These are phyloP conservation scores for Eimeria falciformis DNA, from an alignment of 169 alveolate species.

Conservation along the genomic window DNA sequence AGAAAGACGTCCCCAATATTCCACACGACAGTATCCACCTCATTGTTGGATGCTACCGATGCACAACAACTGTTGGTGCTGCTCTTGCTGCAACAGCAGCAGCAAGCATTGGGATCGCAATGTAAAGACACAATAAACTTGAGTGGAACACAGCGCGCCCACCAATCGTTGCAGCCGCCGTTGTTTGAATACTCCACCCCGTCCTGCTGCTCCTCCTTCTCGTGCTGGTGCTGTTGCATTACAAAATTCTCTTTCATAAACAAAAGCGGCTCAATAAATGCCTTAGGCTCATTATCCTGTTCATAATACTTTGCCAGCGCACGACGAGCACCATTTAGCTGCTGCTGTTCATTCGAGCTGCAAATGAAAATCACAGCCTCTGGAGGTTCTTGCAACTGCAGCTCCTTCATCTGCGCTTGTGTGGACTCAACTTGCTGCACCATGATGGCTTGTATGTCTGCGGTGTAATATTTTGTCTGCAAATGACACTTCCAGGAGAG, in stretches of 20 bases:
- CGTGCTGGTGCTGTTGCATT: not conserved
- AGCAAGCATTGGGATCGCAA: not conserved
- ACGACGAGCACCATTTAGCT: not conserved
- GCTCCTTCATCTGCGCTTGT: not conserved
- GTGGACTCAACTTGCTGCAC: too few species aligned
- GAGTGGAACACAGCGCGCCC: not conserved
- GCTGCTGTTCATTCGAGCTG: not conserved
- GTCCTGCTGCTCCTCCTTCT: not conserved
- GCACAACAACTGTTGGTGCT: too few species aligned
- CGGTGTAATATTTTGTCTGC: not conserved
- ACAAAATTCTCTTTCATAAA: not conserved
- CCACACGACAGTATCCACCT: not conserved
- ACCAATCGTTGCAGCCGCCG: not conserved
- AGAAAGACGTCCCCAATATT: not conserved
- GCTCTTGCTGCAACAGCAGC: not conserved
- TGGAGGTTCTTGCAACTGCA: not conserved
- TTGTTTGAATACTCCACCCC: not conserved
- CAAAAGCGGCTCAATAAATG: not conserved
- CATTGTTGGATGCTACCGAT: too few species aligned
- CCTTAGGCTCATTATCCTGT: not conserved
- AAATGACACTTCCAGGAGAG: not conserved
- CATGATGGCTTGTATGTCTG: not conserved
- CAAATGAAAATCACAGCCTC: not conserved
- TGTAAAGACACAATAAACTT: not conserved
- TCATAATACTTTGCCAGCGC: not conserved